Base-by-base conservation (phyloP, 495 filamentous ascomycete genomes). In the Saxispiralis lemnorum region DNA sequence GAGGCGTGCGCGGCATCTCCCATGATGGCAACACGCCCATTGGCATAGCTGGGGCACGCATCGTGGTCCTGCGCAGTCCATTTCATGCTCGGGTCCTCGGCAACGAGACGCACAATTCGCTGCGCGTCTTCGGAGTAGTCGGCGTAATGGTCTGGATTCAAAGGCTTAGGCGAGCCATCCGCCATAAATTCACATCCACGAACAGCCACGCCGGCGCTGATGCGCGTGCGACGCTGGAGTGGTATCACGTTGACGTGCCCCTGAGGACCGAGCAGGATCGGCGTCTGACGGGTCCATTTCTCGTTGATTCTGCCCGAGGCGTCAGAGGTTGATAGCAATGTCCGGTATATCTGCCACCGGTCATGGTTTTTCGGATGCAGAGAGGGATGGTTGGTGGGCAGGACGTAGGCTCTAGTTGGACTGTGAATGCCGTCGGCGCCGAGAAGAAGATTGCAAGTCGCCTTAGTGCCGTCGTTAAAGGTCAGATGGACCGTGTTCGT, bases 331-430 rank as follows among this genome's bases (percentile, higher is more conserved):
- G 56, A 30, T 2, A 70, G 52, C 36, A 67, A 48, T 2, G 63
- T 63, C 11, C 64, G 60, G 50, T 64, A 68, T 20, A 66, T 60
- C 51, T 63, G 54, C 57, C 59, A 66, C 36, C 60, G 45, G 38
- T 63, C 60, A 43, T 62, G 59, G 51, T 64, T 63, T 12, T 37
- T 43, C 12, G 66, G 59, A 18, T 40, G n/a, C 4, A 56, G 52
- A 17, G 64, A 62, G 3, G 60, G 59, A 40, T 66, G 62, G 24
- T 58, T 43, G 21, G 52, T 32, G 0, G 63, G 62, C 6, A 67
- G 51, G 11, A 71, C 43, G 46, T 66, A 57, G 33, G 36, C 37
- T 3, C 67, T 59, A n/a, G 61, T 61, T 11, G 51, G 31, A 37
- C 38, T 48, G 43, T 66, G 64, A 35, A 49, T 31, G 34, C 49